Conservation (phyloP, 2,329 filamentous ascomycete genomes). For the Xylariales sp. region DNA sequence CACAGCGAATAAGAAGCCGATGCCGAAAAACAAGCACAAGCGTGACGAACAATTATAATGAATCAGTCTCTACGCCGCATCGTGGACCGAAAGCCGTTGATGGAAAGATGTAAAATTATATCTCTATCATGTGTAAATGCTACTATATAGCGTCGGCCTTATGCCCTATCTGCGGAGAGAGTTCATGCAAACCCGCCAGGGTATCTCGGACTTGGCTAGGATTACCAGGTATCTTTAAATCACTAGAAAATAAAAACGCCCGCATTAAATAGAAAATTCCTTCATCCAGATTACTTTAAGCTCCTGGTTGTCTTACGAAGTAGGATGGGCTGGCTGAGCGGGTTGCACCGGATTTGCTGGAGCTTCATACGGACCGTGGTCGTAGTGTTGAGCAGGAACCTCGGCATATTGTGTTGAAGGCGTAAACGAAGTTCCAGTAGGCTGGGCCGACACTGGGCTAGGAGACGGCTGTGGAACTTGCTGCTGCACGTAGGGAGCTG, state of each 20-base stretch:
- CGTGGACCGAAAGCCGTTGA: no score
- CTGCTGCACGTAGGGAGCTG: constrained; percentile 9
- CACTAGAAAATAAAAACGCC: background rate
- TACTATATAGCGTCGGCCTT: no score
- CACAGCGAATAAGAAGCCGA: no score
- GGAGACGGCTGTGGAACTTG: constrained; percentile 11
- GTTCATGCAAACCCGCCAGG: no score
- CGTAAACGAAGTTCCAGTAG: constrained; percentile 11
- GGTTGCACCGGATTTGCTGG: constrained; percentile 8
- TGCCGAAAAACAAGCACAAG: no score
- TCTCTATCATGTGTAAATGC: no score
- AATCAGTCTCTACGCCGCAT: no score
- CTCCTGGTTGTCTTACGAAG: background rate
- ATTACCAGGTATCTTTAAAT: background rate
- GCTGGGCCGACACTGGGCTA: constrained; percentile 13
- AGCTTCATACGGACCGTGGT: constrained; percentile 15
- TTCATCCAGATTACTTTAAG: background rate
- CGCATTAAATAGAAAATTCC: background rate
- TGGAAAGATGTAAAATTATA: no score
- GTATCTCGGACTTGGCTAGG: no score
- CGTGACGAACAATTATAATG: no score
- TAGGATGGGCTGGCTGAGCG: background rate
- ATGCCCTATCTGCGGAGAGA: no score
- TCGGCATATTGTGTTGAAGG: constrained; percentile 11
- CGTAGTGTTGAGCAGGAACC: constrained; percentile 6